phyloP scores from a whole-genome alignment of 192 early-diverging fungal species.

The Gorgonomyces haynaldii region DNA sequence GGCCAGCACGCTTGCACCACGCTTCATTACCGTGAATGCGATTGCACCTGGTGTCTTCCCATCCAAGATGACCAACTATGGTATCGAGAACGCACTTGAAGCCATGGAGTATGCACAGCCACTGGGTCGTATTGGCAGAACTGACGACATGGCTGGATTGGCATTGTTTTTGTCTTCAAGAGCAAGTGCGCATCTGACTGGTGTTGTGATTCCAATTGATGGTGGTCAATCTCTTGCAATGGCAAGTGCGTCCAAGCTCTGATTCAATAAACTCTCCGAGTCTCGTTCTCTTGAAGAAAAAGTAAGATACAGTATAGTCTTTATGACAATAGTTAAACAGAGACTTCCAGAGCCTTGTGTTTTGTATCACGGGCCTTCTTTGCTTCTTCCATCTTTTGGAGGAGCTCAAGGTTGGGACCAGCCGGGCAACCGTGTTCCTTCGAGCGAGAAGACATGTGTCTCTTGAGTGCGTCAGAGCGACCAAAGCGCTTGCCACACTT shows the following conservation, averaged over 20 bases:
- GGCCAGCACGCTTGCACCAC: conserved; percentile 13
- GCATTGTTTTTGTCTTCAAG: conserved; percentile 63
- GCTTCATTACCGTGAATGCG: conserved; percentile 30
- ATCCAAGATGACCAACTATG: conserved; percentile 36
- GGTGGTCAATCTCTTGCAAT: conserved; percentile 51
- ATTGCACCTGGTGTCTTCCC: conserved; percentile 41
- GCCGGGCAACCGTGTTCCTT: conserved; percentile 7
- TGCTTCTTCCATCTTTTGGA: conserved; percentile 5
- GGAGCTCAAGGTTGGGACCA: conserved; percentile 1
- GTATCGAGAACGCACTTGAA: conserved; percentile 16
- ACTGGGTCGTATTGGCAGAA: conserved; percentile 61
- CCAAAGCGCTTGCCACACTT: conserved; percentile 7
- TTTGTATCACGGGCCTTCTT: too few species aligned
- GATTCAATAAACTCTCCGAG: too few species aligned
- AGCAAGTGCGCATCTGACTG: conserved; percentile 72
- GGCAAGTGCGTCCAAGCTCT: too few species aligned
- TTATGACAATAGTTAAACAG: too few species aligned
- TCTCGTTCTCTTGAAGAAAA: too few species aligned
- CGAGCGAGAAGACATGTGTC: conserved; percentile 5
- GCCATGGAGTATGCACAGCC: conserved; percentile 28
- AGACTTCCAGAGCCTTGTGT: too few species aligned
- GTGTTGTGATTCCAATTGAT: conserved; percentile 72
- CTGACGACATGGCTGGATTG: conserved; percentile 79
- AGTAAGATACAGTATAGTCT: too few species aligned
- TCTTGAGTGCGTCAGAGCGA: conserved; percentile 3